phyloP scores from a whole-genome alignment of 169 alveolate genomes.

The Perkinsus marinus region DNA sequence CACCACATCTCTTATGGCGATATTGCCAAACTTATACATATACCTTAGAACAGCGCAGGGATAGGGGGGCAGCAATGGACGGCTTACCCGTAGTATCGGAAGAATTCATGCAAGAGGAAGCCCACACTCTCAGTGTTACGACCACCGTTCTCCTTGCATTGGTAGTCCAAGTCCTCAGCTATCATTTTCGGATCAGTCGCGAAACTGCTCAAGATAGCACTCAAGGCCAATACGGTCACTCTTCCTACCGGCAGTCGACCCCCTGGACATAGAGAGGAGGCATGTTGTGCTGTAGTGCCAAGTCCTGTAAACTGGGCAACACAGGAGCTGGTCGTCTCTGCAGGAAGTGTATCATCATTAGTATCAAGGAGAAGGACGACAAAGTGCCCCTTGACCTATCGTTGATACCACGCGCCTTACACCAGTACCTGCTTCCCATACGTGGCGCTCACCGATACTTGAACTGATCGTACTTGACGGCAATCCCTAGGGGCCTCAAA shows the following conservation, averaged over 20 bases:
- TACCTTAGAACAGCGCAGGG: not conserved
- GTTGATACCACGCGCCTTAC: conserved; percentile 15
- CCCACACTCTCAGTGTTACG: conserved; percentile 1
- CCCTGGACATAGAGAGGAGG: conserved; percentile 25
- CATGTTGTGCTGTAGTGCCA: conserved; percentile 11
- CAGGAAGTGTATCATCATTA: conserved; percentile 20
- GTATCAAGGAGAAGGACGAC: conserved; percentile 14
- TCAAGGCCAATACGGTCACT: not conserved
- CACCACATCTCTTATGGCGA: not conserved
- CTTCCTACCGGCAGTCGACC: conserved; percentile 19
- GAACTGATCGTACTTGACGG: not conserved
- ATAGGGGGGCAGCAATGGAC: not conserved
- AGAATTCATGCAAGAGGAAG: conserved; percentile 11
- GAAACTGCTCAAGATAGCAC: not conserved
- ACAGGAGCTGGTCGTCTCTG: conserved; percentile 3
- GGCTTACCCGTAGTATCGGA: conserved; percentile 17
- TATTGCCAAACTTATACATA: not conserved
- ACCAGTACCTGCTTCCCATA: not conserved
- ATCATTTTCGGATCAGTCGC: conserved; percentile 1
- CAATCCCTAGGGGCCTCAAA: conserved; percentile 15
- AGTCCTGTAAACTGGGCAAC: conserved; percentile 23
- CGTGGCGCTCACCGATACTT: not conserved
- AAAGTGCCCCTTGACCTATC: conserved; percentile 15
- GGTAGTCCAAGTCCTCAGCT: conserved; percentile 10
- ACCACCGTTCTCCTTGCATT: not conserved